Conservation (phyloP, 805 yeast genomes). For the Teunomyces gatunensis region DNA sequence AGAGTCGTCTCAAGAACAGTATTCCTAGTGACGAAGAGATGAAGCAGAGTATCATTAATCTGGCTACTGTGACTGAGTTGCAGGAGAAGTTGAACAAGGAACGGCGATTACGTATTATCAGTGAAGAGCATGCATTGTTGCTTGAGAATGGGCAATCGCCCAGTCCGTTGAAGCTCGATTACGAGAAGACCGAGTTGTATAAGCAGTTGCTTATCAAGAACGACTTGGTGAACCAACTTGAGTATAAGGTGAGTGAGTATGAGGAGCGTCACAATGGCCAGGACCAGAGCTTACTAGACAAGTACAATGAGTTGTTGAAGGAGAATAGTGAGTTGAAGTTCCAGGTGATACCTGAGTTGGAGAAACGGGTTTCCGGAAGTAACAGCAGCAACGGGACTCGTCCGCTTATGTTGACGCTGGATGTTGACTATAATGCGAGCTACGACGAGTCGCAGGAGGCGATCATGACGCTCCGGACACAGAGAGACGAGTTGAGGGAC, state of each 20-base stretch:
- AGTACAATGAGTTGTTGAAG: conserved; percentile 36
- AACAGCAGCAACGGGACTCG: neutral
- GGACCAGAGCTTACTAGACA: conserved; percentile 30
- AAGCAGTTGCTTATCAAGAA: conserved; percentile 47
- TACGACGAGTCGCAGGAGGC: conserved; percentile 12
- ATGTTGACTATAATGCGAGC: conserved; percentile 7
- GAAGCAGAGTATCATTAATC: conserved; percentile 30
- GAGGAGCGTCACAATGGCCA: conserved; percentile 21
- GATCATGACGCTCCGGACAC: conserved; percentile 18
- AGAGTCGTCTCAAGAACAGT: conserved; percentile 34
- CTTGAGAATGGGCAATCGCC: conserved; percentile 54
- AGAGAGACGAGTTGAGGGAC: conserved; percentile 43
- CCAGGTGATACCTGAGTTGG: conserved; percentile 45
- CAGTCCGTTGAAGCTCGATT: conserved; percentile 52
- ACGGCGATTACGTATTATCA: conserved; percentile 60
- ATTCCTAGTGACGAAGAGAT: neutral
- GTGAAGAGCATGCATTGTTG: conserved; percentile 66
- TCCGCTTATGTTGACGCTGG: conserved; percentile 6
- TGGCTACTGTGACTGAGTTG: conserved; percentile 30
- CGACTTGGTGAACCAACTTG: conserved; percentile 45
- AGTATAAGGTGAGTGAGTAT: conserved; percentile 44
- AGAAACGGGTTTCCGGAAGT: conserved; percentile 26
- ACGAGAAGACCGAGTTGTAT: conserved; percentile 54
- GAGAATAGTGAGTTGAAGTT: conserved; percentile 44
- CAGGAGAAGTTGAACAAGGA: conserved; percentile 61